phyloP scores from a whole-genome alignment of 305 asterid genomes.

The Lippia alba region DNA sequence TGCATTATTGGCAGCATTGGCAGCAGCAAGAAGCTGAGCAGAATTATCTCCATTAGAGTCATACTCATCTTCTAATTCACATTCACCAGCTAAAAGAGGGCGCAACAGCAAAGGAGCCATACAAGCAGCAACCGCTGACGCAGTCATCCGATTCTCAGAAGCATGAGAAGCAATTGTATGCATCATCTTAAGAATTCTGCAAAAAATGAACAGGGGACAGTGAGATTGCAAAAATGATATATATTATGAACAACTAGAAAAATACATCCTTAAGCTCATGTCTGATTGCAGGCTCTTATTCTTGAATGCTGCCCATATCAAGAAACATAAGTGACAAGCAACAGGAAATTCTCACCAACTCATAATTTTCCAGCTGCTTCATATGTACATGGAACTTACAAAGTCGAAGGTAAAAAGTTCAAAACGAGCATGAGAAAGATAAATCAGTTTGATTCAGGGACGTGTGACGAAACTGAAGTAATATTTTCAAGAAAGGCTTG shows the following conservation, averaged over 20 bases:
- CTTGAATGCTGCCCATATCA: constrained; percentile 17
- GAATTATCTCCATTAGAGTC: constrained; percentile 84
- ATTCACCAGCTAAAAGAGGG: constrained; percentile 98
- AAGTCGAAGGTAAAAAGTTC: background rate
- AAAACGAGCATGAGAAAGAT: constrained; percentile 2
- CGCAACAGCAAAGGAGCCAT: constrained; percentile 99
- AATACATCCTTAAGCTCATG: constrained; percentile 22
- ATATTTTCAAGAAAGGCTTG: background rate
- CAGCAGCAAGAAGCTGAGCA: constrained; percentile 99
- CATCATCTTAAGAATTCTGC: constrained; percentile 95
- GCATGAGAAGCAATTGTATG: constrained; percentile 78
- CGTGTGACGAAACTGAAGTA: too few species aligned
- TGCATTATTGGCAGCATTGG: constrained; percentile 98
- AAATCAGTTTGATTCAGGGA: too few species aligned
- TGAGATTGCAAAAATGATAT: constrained; percentile 31
- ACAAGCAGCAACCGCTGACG: constrained; percentile 98
- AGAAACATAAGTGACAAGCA: constrained; percentile 6
- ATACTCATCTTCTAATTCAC: constrained; percentile 92
- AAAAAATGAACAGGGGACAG: constrained; percentile 32
- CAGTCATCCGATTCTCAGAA: constrained; percentile 92
- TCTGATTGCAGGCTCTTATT: constrained; percentile 17
- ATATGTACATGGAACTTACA: background rate
- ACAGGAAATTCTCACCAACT: constrained; percentile 1
- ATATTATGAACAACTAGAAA: constrained; percentile 19
- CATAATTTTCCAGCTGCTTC: background rate